Evolutionary conservation across 495 filamentous ascomycete genomes (phyloP), one percentile per base, ranked within the genome.

Genomic region (Neurospora africana): DNA sequence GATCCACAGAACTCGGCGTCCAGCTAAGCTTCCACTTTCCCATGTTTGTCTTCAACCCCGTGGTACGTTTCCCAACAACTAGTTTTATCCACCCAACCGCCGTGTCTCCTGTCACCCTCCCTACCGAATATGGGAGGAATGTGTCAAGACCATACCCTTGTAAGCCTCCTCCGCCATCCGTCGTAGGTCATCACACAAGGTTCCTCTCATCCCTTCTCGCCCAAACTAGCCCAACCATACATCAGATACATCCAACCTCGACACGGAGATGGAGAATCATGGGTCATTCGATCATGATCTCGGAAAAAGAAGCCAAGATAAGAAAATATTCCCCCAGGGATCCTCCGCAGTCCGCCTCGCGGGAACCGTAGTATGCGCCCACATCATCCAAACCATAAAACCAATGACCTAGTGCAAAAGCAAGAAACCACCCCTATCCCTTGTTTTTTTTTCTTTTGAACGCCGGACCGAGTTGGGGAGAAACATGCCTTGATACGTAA

Each of bases 401-500:
- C 53, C 53, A 33, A 65, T 33, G 53, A 65, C 17, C 53, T 33
- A 65, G 53, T 65, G 53, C 53, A 65, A 65, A 65, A 65, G 53
- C 27, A 65, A 35, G 15, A 65, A 65, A 65, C 27, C 53, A 33
- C 53, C 53, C 53, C 53, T 65, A 33, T 65, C 27, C 53, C 53
- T 4, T 65, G 27, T 65, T 33, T 65, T 65, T 47, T 23, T 30
- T 33, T 61, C 27, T 65, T 65, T 65, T 65, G 53, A 65, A 72
- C 61, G 71, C 71, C 71, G 41, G 61, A 10, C 71, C 27, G 39
- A 39, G 38, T 68, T 35, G 61, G 43, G 10, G 30, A 37, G 36
- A 72, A 40, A 69, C 21, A 72, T n/a, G 71, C 53, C 53, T 33
- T 65, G 53, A 65, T 33, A 65, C 53, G 53, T 65, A 33, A 65